Evolutionary conservation across 208 protist species (phyloP).

Genomic region (Crithidia mellificae): DNA sequence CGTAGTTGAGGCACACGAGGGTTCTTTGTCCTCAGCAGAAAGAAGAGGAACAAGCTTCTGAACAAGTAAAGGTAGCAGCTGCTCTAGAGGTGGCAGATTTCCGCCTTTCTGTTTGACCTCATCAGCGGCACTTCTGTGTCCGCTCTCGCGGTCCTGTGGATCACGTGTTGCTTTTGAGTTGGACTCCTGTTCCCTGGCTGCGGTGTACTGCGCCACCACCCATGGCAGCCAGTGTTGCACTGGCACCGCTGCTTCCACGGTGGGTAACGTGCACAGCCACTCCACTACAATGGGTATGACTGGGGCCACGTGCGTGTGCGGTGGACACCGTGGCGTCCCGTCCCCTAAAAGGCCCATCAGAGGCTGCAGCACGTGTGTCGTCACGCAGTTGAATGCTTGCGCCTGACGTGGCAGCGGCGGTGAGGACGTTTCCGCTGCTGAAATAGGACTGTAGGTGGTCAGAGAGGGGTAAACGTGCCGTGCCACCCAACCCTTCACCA

Average conservation of each 20-base stretch:
- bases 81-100: constrained; percentile 17
- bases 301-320: constrained; percentile 42
- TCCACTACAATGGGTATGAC: constrained; percentile 57
- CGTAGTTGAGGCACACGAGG: not conserved
- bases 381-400: constrained; percentile 10
- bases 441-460: not conserved
- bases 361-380: constrained; percentile 16
- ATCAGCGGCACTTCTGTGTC: too few relatives aligned
- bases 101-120: too few relatives aligned
- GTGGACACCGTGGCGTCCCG: constrained; percentile 9
- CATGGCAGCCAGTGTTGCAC: constrained; percentile 44
- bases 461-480: constrained; percentile 42
- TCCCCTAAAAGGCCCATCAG: constrained; percentile 29
- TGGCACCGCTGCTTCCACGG: constrained; percentile 20
- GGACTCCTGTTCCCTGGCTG: too few relatives aligned
- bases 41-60: constrained; percentile 15
- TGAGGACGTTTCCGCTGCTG: not conserved
- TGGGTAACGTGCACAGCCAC: constrained; percentile 59
- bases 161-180: too few relatives aligned
- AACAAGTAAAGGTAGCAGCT: constrained; percentile 37
- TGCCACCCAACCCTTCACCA: constrained; percentile 25
- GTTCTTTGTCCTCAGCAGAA: not conserved
- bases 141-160: too few relatives aligned
- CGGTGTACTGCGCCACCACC: constrained; percentile 31
- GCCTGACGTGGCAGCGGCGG: constrained; percentile 7